These are phyloP conservation scores for Cytospora schulzeri DNA, from an alignment of 2,329 filamentous ascomycete species.

Conservation along the genomic window DNA sequence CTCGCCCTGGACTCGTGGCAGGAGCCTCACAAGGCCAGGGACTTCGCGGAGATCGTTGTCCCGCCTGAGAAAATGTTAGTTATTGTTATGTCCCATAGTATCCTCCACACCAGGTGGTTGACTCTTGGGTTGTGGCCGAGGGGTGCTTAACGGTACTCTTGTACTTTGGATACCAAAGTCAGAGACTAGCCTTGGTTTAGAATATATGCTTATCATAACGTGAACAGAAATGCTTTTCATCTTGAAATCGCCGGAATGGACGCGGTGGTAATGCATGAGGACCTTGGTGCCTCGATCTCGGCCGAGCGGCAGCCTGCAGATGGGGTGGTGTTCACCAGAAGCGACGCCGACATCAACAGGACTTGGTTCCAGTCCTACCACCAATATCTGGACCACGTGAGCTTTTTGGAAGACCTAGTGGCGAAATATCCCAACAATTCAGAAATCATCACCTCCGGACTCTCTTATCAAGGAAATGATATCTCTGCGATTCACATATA, in stretches of 20 bases:
- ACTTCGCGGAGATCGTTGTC: constrained; percentile 45
- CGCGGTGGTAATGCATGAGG: constrained; percentile 41
- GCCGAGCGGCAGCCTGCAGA: constrained; percentile 33
- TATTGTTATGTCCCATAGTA: too few relatives aligned
- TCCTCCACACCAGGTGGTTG: too few relatives aligned
- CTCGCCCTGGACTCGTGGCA: constrained; percentile 44
- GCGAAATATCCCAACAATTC: constrained; percentile 46
- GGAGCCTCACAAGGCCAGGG: constrained; percentile 38
- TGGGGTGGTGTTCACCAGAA: constrained; percentile 32
- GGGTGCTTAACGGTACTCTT: too few relatives aligned
- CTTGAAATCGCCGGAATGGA: constrained; percentile 37
- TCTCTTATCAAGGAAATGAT: constrained; percentile 47
- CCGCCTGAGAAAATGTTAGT: constrained; percentile 36
- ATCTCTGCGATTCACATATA: constrained; percentile 67
- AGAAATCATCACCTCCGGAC: constrained; percentile 52
- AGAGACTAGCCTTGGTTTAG: too few relatives aligned
- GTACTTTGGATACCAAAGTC: too few relatives aligned
- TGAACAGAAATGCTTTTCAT: constrained; percentile 32
- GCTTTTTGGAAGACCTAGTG: constrained; percentile 51
- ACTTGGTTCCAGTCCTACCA: constrained; percentile 59
- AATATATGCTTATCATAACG: too few relatives aligned
- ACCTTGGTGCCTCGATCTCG: constrained; percentile 43
- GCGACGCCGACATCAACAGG: constrained; percentile 28
- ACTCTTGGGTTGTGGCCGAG: too few relatives aligned
- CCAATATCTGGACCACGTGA: constrained; percentile 51